Evolutionary conservation across 176 grass and related monocot species (phyloP), one percentile per base, ranked within the genome.

Genomic region (Calamus simplicifolius): DNA sequence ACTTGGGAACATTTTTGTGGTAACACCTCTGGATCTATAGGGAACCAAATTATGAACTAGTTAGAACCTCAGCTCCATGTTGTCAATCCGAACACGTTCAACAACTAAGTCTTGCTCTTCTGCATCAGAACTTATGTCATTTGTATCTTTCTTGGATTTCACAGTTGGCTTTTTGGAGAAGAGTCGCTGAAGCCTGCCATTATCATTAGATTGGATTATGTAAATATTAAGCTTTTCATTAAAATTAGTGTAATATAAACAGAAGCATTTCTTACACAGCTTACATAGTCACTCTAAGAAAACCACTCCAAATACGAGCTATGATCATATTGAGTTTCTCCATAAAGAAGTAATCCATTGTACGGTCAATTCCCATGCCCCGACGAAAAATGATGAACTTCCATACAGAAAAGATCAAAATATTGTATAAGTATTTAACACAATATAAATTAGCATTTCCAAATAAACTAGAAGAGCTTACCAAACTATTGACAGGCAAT

Each of bases 361-460:
- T 97, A 58, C 0, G 58, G 67, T 97, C 93, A 52, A 81, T 78
- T 52, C 87, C 93, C 73, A 88, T 85, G 19, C 87, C 93, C 56
- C 93, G 81, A 17, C 93, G 93, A 70, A 97, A 97, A 31, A 97
- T 56, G 51, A 97, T 72, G 72, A 81, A 97, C 93, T 97, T 67
- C 6, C 49, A 31, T 28, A 54, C 69, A 48, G 68, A 61, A 81
- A n/a, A 55, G 19, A 68, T 30, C 19, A 4, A 60, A 60, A 17
- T 28, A 35, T 30, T 16, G 12, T 56, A 56, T 8, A 56, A 13
- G 35, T 43, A 43, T 43, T 43, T 43, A 43, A 43, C 35, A 43
- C 8, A 10, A 43, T 12, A 10, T 43, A 13, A 43, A 12, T 43
- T 43, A 13, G 35, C 35, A 43, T 43, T 43, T 43, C 35, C 35